Percentiles rank a stretch among this genome's conserved stretches.
These are phyloP conservation scores for Anthracocystis setariae DNA, from an alignment of 1,284 basidiomycete species.

Conservation along the genomic window DNA sequence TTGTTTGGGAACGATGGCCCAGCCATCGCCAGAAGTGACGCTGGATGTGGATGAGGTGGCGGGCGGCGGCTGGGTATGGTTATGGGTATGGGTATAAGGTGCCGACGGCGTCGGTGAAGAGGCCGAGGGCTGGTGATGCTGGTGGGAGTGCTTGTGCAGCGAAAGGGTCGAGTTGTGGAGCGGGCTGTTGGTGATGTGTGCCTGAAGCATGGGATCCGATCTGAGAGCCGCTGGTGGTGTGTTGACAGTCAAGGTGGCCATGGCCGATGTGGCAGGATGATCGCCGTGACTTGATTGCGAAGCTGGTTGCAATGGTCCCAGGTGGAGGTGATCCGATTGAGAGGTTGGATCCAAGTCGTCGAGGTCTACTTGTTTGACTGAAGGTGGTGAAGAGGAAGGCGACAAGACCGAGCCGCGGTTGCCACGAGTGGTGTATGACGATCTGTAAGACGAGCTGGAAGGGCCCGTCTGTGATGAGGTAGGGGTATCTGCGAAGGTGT, in stretches of 20 bases:
- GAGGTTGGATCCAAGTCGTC: conserved; percentile 7
- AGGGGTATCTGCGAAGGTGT: not conserved
- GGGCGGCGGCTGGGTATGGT: conserved; percentile 32
- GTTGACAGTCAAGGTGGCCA: conserved; percentile 42
- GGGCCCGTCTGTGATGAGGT: conserved; percentile 3
- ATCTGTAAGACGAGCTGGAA: not conserved
- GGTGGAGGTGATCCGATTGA: conserved; percentile 10
- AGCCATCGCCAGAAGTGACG: conserved; percentile 41
- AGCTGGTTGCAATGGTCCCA: too few relatives aligned
- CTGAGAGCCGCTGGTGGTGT: conserved; percentile 32
- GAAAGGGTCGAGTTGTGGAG: conserved; percentile 18
- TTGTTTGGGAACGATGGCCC: conserved; percentile 35
- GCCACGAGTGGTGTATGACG: not conserved
- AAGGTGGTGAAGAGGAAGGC: conserved; percentile 27
- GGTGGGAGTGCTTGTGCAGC: conserved; percentile 8
- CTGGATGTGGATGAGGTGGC: conserved; percentile 24
- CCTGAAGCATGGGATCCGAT: conserved; percentile 39
- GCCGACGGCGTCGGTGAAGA: conserved; percentile 26
- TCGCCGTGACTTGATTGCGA: conserved; percentile 6
- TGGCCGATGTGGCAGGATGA: conserved; percentile 37
- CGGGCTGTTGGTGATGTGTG: conserved; percentile 25
- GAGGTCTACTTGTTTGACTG: conserved; percentile 2
- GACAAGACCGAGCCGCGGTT: conserved; percentile 18
- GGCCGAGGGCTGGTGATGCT: conserved; percentile 10
- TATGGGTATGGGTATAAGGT: conserved; percentile 24